Evolutionary conservation across 495 filamentous ascomycete species (phyloP).

Genomic region (Clavariopsis aquatica): DNA sequence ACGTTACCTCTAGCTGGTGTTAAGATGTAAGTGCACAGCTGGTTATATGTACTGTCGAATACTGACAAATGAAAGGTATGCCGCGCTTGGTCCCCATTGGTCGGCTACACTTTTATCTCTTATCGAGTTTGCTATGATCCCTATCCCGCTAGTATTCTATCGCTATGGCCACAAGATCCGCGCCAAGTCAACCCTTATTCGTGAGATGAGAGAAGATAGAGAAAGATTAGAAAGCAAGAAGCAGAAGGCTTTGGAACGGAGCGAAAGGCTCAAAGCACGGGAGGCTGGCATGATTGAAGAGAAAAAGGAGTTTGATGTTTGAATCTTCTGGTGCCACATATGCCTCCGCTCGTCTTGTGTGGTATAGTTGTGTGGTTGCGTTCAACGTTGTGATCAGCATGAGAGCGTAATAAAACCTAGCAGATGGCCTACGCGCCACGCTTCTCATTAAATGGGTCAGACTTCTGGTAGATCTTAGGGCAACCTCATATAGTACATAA

Average conservation of each 20-base stretch:
- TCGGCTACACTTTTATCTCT: conserved; percentile 73
- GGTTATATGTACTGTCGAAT: no score
- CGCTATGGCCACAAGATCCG: conserved; percentile 71
- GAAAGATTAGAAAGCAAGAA: conserved; percentile 57
- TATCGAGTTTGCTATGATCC: conserved; percentile 68
- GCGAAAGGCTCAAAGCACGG: conserved; percentile 36
- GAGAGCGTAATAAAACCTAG: no score
- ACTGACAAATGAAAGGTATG: conserved; percentile 39
- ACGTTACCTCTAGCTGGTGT: conserved; percentile 73
- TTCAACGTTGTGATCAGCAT: no score
- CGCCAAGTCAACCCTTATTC: conserved; percentile 63
- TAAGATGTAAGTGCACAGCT: conserved; percentile 54
- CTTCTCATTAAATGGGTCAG: no score
- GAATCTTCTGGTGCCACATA: no score
- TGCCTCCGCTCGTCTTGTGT: no score
- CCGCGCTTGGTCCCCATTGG: conserved; percentile 70
- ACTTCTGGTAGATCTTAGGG: no score
- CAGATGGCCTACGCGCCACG: no score
- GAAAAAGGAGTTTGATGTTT: no score
- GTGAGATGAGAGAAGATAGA: conserved; percentile 69
- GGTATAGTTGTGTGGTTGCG: no score
- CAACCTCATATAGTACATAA: no score
- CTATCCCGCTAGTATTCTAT: conserved; percentile 80
- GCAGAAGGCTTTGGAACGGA: conserved; percentile 42
- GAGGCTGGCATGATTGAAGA: conserved; percentile 2